These are phyloP conservation scores for Jaminaea rosea DNA, from an alignment of 1,284 basidiomycete genomes.

Conservation along the genomic window DNA sequence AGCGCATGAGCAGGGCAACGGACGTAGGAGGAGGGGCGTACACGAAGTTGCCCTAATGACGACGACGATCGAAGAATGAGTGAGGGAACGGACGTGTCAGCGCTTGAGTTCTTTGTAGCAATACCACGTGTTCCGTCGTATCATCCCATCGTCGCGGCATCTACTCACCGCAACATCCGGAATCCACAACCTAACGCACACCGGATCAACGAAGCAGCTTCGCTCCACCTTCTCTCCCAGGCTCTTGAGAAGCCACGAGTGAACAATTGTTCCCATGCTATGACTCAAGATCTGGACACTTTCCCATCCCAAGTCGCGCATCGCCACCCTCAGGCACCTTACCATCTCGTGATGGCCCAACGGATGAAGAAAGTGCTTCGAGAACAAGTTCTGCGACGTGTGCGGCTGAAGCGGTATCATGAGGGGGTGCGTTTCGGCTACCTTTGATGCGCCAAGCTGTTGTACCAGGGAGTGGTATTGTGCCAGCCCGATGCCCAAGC, in stretches of 20 bases:
- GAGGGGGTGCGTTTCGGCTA: conserved; percentile 23
- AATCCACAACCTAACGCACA: conserved; percentile 40
- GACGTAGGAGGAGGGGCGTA: conserved; percentile 29
- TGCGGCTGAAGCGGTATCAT: conserved; percentile 38
- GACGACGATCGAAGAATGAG: no score
- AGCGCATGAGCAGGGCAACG: conserved; percentile 31
- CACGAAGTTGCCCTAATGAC: conserved; percentile 37
- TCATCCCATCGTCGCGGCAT: no score
- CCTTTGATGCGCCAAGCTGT: conserved; percentile 14
- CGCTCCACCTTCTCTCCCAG: conserved; percentile 18
- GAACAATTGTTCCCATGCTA: conserved; percentile 39
- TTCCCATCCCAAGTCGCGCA: not conserved
- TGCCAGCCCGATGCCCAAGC: conserved; percentile 33
- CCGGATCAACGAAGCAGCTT: conserved; percentile 40
- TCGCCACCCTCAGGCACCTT: conserved; percentile 10
- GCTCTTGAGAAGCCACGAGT: conserved; percentile 38
- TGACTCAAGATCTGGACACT: conserved; percentile 31
- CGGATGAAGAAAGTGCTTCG: conserved; percentile 24
- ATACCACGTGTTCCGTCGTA: no score
- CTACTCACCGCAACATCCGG: no score
- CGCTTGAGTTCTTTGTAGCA: not conserved
- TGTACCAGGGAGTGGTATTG: conserved; percentile 23
- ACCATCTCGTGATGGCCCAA: conserved; percentile 32
- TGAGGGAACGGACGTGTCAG: not conserved
- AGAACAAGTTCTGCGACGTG: conserved; percentile 36